Evolutionary conservation across 768 basidiomycete species (phyloP), one percentile per base, ranked within the genome.

Genomic region (Rhodosporidiobolus odoratus): DNA sequence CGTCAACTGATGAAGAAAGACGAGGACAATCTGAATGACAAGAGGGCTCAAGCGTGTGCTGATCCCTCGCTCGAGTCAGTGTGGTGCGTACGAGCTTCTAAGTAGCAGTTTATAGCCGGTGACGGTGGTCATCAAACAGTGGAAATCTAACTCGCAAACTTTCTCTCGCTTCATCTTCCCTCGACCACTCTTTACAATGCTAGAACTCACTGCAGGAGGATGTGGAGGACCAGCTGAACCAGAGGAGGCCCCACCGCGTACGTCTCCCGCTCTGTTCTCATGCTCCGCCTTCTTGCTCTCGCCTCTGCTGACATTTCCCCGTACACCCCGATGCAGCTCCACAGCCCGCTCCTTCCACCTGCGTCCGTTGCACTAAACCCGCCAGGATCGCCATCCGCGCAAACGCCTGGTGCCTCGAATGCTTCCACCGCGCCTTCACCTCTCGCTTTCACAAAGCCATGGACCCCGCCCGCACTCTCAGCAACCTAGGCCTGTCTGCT

Each of bases 351-450:
- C 59, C 65, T 2, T 23, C 37, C 4, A 32, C 41, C 27, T 66
- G 65, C 52, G 65, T 60, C 1, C 25, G 65, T 6, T 66, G 65
- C 47, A 58, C 47, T 41, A n/a, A 40, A 34, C 48, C 65, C 4
- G 58, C 65, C 12, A 54, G 40, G 15, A 66, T 66, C 37, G 38
- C 38, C 21, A 50, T 66, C 0, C 32, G 48, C 23, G 65, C 40
- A n/a, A 54, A 58, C 13, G 65, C 65, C 3, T 66, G 65, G 65
- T 66, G 65, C 50, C 63, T 61, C 41, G 62, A 59, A 35, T 67
- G 66, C 65, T 71, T 71, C 58, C 65, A 63, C n/a, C 57, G 38
- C 56, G 27, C 57, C 35, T 67, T 71, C 58, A 16, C 34, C 27
- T 52, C 35, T 4, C 58, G 61, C 48, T 66, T 64, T 58, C 6